phyloP scores from a whole-genome alignment of 345 rosid species.

The Iberis pinnata region DNA sequence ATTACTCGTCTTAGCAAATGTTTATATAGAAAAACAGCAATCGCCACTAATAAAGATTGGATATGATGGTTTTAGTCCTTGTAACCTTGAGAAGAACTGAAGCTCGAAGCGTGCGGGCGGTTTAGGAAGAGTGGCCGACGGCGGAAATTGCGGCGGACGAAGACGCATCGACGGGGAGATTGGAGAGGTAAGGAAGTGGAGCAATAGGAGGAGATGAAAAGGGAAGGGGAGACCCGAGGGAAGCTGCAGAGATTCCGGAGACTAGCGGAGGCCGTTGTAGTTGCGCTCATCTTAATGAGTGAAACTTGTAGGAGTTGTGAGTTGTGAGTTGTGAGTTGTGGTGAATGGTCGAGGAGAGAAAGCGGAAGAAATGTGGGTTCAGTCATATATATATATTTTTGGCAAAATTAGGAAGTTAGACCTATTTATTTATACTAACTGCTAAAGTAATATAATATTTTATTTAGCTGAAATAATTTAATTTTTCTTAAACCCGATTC shows the following conservation, averaged over 20 bases:
- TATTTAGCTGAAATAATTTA: too few species aligned
- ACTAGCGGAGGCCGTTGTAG: slow-evolving; percentile 17
- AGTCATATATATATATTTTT: too few species aligned
- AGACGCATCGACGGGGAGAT: slow-evolving; percentile 10
- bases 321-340: too few species aligned
- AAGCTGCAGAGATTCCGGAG: slow-evolving; percentile 22
- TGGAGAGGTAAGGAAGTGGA: slow-evolving; percentile 22
- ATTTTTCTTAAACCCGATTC: too few species aligned
- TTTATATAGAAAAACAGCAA: too few species aligned
- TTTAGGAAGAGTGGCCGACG: slow-evolving; percentile 24
- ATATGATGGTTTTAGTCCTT: background rate
- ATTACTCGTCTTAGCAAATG: slow-evolving; percentile 20
- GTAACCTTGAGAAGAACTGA: slow-evolving; percentile 8
- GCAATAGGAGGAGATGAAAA: slow-evolving; percentile 10
- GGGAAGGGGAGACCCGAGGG: slow-evolving; percentile 19
- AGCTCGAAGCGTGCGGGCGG: slow-evolving; percentile 12
- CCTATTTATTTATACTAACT: too few species aligned
- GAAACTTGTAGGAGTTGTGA: too few species aligned
- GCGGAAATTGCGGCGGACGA: slow-evolving; percentile 27
- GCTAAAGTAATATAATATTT: too few species aligned
- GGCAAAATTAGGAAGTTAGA: too few species aligned
- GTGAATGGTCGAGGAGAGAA: slow-evolving; percentile 8
- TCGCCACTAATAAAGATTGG: background rate
- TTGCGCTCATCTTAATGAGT: slow-evolving; percentile 16
- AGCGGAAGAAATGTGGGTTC: too few species aligned